Evolutionary conservation across 306 rosid genomes (phyloP).

Genomic region (Geum urbanum): DNA sequence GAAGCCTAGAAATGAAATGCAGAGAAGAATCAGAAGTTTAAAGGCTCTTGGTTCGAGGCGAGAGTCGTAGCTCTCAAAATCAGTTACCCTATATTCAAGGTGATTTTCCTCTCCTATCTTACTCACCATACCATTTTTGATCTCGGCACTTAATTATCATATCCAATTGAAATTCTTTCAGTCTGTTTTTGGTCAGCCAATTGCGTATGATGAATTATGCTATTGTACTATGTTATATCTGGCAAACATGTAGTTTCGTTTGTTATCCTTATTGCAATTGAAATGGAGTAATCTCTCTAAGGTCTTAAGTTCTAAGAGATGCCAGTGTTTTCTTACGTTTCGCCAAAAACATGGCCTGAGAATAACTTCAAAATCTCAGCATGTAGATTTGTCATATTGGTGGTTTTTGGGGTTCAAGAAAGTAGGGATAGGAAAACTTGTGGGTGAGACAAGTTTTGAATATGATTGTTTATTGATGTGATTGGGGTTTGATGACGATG

Average conservation of each 20-base stretch:
- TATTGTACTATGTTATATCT: not conserved
- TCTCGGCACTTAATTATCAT: not conserved
- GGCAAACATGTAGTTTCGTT: not conserved
- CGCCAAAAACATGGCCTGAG: not conserved
- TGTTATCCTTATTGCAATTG: not conserved
- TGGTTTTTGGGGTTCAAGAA: not conserved
- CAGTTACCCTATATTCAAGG: slow-evolving; percentile 89
- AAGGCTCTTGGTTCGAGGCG: slow-evolving; percentile 87
- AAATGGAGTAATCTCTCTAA: no score
- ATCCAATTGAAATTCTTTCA: not conserved
- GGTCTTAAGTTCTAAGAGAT: no score
- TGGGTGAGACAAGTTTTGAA: not conserved
- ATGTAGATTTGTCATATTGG: no score
- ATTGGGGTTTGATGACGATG: not conserved
- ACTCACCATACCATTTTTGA: not conserved
- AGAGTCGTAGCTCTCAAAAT: slow-evolving; percentile 82
- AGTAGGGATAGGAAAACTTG: not conserved
- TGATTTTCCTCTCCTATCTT: not conserved
- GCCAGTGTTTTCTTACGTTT: no score
- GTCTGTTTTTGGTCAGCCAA: not conserved
- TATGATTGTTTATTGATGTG: not conserved
- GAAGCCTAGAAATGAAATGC: slow-evolving; percentile 85
- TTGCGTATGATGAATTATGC: not conserved
- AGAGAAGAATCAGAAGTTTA: slow-evolving; percentile 71
- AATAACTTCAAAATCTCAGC: not conserved